phyloP scores from a whole-genome alignment of 2,329 filamentous ascomycete species.

The Didymella arachidicola region DNA sequence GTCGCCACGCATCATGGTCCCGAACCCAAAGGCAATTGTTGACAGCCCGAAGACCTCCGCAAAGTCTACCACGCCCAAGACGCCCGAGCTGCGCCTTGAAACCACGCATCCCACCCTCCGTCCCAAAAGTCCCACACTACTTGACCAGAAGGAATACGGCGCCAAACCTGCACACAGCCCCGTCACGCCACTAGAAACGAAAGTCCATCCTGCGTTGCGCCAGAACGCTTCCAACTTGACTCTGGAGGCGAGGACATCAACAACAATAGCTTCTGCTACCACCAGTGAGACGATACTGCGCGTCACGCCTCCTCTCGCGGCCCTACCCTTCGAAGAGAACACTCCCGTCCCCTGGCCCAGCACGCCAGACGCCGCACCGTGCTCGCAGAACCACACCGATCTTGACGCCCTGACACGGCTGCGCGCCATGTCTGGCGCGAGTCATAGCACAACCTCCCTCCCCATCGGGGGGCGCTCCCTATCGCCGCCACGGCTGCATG shows the following conservation, averaged over 20 bases:
- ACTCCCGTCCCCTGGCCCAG: slow-evolving; percentile 24
- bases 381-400: background rate
- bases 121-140: slow-evolving; percentile 21
- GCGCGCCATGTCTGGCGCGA: slow-evolving; percentile 18
- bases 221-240: slow-evolving; percentile 2
- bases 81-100: slow-evolving; percentile 17
- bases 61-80: slow-evolving; percentile 8
- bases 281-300: slow-evolving; percentile 2
- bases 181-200: slow-evolving; percentile 16
- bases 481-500: slow-evolving; percentile 13
- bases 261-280: too few relatives aligned
- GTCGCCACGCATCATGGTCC: slow-evolving; percentile 25
- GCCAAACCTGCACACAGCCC: slow-evolving; percentile 8
- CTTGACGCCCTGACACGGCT: slow-evolving; percentile 9
- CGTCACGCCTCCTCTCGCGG: slow-evolving; percentile 13
- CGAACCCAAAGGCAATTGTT: slow-evolving; percentile 3
- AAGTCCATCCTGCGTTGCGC: slow-evolving; percentile 30
- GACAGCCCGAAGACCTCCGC: slow-evolving; percentile 13
- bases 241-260: background rate
- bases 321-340: slow-evolving; percentile 16
- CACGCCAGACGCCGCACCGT: slow-evolving; percentile 21
- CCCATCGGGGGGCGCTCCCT: slow-evolving; percentile 31
- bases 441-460: slow-evolving; percentile 28
- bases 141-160: slow-evolving; percentile 20
- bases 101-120: slow-evolving; percentile 28